phyloP scores from a whole-genome alignment of 805 yeast genomes.

The Hanseniaspora occidentalis region DNA sequence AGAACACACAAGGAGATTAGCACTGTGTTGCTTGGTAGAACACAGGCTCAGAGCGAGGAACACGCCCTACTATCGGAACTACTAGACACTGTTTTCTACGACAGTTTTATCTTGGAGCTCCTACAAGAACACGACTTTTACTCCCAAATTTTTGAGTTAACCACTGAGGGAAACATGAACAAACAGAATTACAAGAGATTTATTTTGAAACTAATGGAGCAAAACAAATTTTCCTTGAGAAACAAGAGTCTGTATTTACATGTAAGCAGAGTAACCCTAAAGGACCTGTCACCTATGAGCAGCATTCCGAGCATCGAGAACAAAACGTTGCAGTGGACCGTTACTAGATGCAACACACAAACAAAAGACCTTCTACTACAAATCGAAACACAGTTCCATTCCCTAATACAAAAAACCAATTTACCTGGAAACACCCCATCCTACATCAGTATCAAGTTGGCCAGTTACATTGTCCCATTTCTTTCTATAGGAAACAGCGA shows the following conservation, averaged over 20 bases:
- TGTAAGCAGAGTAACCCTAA: not conserved
- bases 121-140: not conserved
- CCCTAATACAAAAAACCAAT: not conserved
- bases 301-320: no score
- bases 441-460: not conserved
- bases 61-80: not conserved
- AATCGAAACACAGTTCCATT: no score
- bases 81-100: not conserved
- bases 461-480: not conserved
- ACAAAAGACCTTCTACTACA: no score
- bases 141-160: not conserved
- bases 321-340: no score
- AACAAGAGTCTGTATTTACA: not conserved
- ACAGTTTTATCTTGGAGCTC: not conserved
- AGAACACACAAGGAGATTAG: not conserved
- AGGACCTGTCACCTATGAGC: not conserved
- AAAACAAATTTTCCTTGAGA: not conserved
- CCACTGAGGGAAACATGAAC: not conserved
- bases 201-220: not conserved
- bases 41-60: not conserved
- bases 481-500: not conserved
- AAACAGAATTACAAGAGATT: not conserved
- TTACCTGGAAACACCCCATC: not conserved
- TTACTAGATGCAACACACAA: no score
- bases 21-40: not conserved